Evolutionary conservation across 2,329 filamentous ascomycete genomes (phyloP).

Genomic region (Zymoseptoria tritici): DNA sequence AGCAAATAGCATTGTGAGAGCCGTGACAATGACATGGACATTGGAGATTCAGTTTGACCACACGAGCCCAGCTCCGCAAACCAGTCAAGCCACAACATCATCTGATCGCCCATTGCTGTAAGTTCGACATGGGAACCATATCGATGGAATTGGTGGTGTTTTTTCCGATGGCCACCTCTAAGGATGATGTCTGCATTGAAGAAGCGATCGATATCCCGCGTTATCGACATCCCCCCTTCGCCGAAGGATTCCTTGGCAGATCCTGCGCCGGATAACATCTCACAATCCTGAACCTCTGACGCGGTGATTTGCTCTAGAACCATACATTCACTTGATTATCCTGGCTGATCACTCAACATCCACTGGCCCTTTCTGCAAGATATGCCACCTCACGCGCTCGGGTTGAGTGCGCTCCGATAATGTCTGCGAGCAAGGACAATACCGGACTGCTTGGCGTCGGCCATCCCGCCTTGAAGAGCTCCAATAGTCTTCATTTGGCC

Average conservation of each 20-base stretch:
- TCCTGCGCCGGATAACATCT: not conserved
- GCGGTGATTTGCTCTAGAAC: not conserved
- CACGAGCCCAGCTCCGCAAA: no score
- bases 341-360: not conserved
- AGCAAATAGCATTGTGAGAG: no score
- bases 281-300: not conserved
- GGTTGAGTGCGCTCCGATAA: not conserved
- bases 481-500: conserved; percentile 5
- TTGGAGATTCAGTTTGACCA: no score
- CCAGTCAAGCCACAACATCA: no score
- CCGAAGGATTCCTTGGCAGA: not conserved
- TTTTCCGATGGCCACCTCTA: not conserved
- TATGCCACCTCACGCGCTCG: not conserved
- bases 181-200: not conserved
- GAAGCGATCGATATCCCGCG: not conserved
- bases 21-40: no score
- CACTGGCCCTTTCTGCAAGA: not conserved
- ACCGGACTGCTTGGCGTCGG: not conserved
- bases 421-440: not conserved
- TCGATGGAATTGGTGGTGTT: not conserved
- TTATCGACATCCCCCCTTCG: not conserved
- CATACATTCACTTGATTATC: not conserved
- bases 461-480: not conserved
- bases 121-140: no score
- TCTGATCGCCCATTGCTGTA: no score